phyloP scores from a whole-genome alignment of 2,329 filamentous ascomycete species.

The Aspergillus fumigatus region DNA sequence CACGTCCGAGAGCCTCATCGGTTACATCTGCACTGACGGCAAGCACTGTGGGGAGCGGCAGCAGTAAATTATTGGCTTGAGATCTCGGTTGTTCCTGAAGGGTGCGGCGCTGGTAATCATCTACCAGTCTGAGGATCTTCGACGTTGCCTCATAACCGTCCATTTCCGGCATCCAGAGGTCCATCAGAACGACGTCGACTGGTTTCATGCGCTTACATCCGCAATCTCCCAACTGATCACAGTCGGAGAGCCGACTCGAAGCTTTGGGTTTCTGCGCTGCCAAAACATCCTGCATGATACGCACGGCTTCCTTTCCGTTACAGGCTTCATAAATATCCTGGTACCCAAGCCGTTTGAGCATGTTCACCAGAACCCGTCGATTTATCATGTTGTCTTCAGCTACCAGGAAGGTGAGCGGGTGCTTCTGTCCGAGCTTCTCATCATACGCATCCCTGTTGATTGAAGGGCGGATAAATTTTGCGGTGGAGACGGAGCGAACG shows the following conservation, averaged over 20 bases:
- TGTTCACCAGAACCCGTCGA: slow-evolving; percentile 61
- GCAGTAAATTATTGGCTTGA: slow-evolving; percentile 18
- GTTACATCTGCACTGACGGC: slow-evolving; percentile 66
- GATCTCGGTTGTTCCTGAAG: slow-evolving; percentile 6
- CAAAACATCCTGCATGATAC: slow-evolving; percentile 51
- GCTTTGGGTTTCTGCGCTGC: slow-evolving; percentile 18
- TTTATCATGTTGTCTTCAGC: slow-evolving; percentile 72
- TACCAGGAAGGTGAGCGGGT: slow-evolving; percentile 64
- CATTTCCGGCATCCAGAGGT: slow-evolving; percentile 72
- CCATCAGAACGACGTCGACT: slow-evolving; percentile 66
- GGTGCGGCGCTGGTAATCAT: slow-evolving; percentile 28
- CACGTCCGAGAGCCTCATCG: slow-evolving; percentile 57
- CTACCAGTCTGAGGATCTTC: slow-evolving; percentile 55
- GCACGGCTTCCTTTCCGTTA: slow-evolving; percentile 64
- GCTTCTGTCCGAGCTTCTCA: slow-evolving; percentile 53
- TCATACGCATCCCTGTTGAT: slow-evolving; percentile 43
- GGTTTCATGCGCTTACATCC: slow-evolving; percentile 30
- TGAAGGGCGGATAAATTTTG: slow-evolving; percentile 22
- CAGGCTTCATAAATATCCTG: slow-evolving; percentile 59
- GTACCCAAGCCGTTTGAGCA: slow-evolving; percentile 65
- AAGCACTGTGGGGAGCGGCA: slow-evolving; percentile 46
- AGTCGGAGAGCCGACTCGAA: slow-evolving; percentile 13
- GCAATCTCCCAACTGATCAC: slow-evolving; percentile 13
- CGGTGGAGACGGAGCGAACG: slow-evolving; percentile 16
- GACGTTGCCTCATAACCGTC: slow-evolving; percentile 67